phyloP scores from a whole-genome alignment of 768 basidiomycete species.

The Hygrophorus pudorinus region DNA sequence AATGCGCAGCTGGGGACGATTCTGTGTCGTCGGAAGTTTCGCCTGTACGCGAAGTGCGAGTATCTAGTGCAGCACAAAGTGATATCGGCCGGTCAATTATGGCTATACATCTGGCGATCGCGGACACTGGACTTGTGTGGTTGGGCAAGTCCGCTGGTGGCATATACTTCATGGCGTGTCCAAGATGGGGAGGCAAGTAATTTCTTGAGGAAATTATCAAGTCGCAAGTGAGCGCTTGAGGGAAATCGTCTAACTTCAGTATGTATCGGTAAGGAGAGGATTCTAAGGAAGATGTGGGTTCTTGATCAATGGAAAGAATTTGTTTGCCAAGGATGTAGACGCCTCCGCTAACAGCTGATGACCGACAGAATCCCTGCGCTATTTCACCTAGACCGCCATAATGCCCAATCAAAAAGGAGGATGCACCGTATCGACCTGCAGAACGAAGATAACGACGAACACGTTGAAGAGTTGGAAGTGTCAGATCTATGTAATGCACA shows the following conservation, averaged over 20 bases:
- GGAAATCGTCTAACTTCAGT: slow-evolving; percentile 47
- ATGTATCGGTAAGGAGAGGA: slow-evolving; percentile 21
- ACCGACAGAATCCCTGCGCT: slow-evolving; percentile 83
- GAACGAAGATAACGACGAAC: slow-evolving; percentile 68
- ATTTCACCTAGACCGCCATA: slow-evolving; percentile 93
- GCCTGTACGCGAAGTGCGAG: too few relatives aligned
- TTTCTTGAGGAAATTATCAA: slow-evolving; percentile 42
- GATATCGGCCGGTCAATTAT: slow-evolving; percentile 27
- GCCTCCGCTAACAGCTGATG: slow-evolving; percentile 71
- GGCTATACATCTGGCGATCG: slow-evolving; percentile 23
- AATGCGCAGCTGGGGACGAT: too few relatives aligned
- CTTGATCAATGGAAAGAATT: slow-evolving; percentile 21
- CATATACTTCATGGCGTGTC: slow-evolving; percentile 13
- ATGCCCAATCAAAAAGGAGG: slow-evolving; percentile 87
- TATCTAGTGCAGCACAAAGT: not conserved
- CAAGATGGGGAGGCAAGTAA: slow-evolving; percentile 22
- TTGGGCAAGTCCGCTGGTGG: slow-evolving; percentile 3
- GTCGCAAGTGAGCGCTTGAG: slow-evolving; percentile 46
- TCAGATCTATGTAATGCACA: slow-evolving; percentile 40
- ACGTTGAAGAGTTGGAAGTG: slow-evolving; percentile 56
- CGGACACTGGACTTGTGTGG: not conserved
- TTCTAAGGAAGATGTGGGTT: not conserved
- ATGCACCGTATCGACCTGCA: slow-evolving; percentile 70
- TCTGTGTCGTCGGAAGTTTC: too few relatives aligned
- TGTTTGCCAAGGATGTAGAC: slow-evolving; percentile 63